Percentiles rank a stretch among this genome's conserved stretches.
phyloP scores from a whole-genome alignment of 2,329 filamentous ascomycete species.

The Dothideomycetidae sp. region DNA sequence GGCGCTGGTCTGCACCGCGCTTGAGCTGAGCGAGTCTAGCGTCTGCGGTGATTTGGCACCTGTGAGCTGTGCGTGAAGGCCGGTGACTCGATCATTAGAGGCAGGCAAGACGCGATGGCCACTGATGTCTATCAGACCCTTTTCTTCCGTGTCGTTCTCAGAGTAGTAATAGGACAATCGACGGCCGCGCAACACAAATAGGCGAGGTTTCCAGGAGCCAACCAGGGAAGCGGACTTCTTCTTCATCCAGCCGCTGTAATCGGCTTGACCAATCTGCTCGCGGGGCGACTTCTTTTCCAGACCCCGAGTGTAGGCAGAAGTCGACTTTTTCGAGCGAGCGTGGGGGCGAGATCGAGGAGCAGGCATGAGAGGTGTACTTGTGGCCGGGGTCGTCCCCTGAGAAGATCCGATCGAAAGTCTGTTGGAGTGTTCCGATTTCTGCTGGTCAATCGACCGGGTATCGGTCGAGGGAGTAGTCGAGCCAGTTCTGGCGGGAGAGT shows the following conservation, averaged over 20 bases:
- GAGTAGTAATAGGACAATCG: slow-evolving; percentile 93
- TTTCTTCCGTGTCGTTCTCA: slow-evolving; percentile 81
- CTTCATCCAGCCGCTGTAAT: slow-evolving; percentile 99
- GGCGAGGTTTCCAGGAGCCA: slow-evolving; percentile 90
- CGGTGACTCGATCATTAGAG: slow-evolving; percentile 78
- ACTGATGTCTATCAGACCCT: slow-evolving; percentile 92
- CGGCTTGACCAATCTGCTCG: slow-evolving; percentile 72
- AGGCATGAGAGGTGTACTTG: slow-evolving; percentile 14
- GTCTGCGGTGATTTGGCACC: slow-evolving; percentile 43
- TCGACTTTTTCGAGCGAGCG: slow-evolving; percentile 64
- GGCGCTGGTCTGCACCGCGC: slow-evolving; percentile 19
- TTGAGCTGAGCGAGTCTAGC: slow-evolving; percentile 4
- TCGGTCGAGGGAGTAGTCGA: slow-evolving; percentile 53
- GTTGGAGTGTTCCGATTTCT: slow-evolving; percentile 23
- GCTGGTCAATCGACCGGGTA: slow-evolving; percentile 24
- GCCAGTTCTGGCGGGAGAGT: slow-evolving; percentile 60
- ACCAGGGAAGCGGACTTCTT: slow-evolving; percentile 94
- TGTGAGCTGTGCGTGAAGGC: slow-evolving; percentile 81
- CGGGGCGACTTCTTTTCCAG: slow-evolving; percentile 65
- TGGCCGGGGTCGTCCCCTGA: slow-evolving; percentile 22
- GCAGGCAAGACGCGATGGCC: slow-evolving; percentile 93
- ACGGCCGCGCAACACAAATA: slow-evolving; percentile 89
- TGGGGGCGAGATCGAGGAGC: slow-evolving; percentile 17
- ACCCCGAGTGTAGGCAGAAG: slow-evolving; percentile 82
- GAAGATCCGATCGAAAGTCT: slow-evolving; percentile 31